Evolutionary conservation across 2,329 filamentous ascomycete genomes (phyloP).

Genomic region (Aspergillus tamarii): DNA sequence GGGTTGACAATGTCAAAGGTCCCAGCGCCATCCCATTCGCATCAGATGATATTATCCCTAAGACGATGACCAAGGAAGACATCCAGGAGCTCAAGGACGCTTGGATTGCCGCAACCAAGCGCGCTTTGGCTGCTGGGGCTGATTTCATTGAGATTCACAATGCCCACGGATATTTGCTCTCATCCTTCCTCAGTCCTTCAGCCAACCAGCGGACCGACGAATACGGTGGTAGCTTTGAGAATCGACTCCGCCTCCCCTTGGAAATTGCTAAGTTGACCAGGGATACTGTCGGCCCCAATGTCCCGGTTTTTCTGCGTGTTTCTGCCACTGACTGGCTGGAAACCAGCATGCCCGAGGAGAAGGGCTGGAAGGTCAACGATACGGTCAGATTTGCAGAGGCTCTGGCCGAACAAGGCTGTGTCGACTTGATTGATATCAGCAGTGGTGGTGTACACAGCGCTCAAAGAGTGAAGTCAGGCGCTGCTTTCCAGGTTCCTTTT

Average conservation of each 20-base stretch:
- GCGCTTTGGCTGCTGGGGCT: conserved; percentile 70
- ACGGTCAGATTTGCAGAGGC: conserved; percentile 65
- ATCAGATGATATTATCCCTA: conserved; percentile 54
- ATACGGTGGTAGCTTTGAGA: conserved; percentile 59
- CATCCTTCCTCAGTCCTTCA: conserved; percentile 69
- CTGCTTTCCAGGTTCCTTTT: conserved; percentile 74
- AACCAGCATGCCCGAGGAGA: conserved; percentile 57
- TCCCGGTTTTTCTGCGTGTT: conserved; percentile 74
- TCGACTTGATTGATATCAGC: conserved; percentile 84
- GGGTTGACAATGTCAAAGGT: conserved; percentile 58
- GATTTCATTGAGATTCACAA: conserved; percentile 81
- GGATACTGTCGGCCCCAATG: conserved; percentile 63
- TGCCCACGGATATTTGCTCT: conserved; percentile 78
- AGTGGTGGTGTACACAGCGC: conserved; percentile 69
- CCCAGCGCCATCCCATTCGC: conserved; percentile 66
- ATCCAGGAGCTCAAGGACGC: conserved; percentile 67
- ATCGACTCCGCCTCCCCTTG: conserved; percentile 68
- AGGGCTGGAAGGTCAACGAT: conserved; percentile 67
- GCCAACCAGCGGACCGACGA: conserved; percentile 68
- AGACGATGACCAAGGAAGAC: conserved; percentile 68
- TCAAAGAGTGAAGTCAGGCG: conserved; percentile 51
- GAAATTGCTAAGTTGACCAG: conserved; percentile 69
- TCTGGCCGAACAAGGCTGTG: conserved; percentile 67
- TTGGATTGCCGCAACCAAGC: conserved; percentile 61
- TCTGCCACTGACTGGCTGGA: conserved; percentile 77